Conservation (phyloP, 2,329 filamentous ascomycete species). For the Colletotrichum eremochloae region DNA sequence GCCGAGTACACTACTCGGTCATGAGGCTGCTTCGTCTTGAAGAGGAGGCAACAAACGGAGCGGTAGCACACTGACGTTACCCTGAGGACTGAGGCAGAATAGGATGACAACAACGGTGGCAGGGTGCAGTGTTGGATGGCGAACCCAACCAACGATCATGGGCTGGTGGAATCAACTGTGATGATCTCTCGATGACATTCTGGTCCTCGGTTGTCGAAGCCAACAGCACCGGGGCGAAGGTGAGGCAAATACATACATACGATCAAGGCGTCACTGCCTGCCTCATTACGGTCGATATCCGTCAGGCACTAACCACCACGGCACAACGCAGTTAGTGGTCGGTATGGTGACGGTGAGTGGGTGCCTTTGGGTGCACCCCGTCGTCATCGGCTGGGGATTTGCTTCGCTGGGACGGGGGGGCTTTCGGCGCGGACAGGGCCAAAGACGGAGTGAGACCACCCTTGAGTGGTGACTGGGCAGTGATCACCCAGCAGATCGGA, state of each 20-base stretch:
- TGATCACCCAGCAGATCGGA: slow-evolving; percentile 42
- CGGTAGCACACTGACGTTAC: slow-evolving; percentile 8
- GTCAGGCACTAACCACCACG: slow-evolving; percentile 1
- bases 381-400: slow-evolving; percentile 37
- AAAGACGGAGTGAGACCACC: neutral
- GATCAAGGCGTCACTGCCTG: neutral
- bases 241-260: slow-evolving; percentile 25
- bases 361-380: slow-evolving; percentile 23
- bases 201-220: neutral
- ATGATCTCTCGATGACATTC: slow-evolving; percentile 27
- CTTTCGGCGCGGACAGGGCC: slow-evolving; percentile 1
- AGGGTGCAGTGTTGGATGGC: neutral
- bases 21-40: slow-evolving; percentile 11
- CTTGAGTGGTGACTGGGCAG: slow-evolving; percentile 19
- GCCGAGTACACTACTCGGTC: neutral
- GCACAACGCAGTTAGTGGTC: slow-evolving; percentile 17
- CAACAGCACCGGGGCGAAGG: slow-evolving; percentile 17
- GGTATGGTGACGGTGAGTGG: slow-evolving; percentile 33
- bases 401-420: slow-evolving; percentile 9
- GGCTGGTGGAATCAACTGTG: slow-evolving; percentile 1
- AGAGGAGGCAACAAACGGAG: slow-evolving; percentile 19
- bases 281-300: slow-evolving; percentile 16
- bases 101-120: neutral
- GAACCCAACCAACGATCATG: neutral
- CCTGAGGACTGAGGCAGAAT: neutral